A percentile compares a stretch with the other conserved stretches of the same genome.
Conservation (phyloP, 331 rosid genomes). For the Malus hybrid region DNA sequence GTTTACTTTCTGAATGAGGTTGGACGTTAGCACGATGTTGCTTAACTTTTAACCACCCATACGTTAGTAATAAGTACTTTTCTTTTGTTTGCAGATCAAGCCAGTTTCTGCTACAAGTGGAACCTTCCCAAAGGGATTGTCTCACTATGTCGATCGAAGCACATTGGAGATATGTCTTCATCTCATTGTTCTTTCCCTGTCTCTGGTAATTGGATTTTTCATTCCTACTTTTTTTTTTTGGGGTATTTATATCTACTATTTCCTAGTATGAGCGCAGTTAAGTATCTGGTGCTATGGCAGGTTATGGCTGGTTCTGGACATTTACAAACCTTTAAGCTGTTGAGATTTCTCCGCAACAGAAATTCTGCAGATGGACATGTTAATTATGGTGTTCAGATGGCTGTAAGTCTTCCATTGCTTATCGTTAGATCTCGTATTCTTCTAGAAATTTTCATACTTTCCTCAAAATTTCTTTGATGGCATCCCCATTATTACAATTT, state of each 20-base stretch:
- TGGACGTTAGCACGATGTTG: conserved; percentile 18
- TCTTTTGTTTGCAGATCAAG: conserved; percentile 53
- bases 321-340: conserved; percentile 72
- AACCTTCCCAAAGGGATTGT: conserved; percentile 76
- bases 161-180: conserved; percentile 92
- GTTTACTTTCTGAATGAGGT: conserved; percentile 89
- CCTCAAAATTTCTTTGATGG: not conserved
- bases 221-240: not conserved
- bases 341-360: conserved; percentile 89
- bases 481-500: conserved; percentile 6
- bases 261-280: not conserved
- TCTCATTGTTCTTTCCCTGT: conserved; percentile 81
- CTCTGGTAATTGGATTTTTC: conserved; percentile 53
- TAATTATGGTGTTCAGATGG: conserved; percentile 93
- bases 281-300: conserved; percentile 34
- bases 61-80: conserved; percentile 8
- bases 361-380: conserved; percentile 91
- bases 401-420: conserved; percentile 50
- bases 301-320: conserved; percentile 99
- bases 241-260: not conserved
- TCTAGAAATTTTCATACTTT: not conserved
- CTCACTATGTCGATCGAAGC: conserved; percentile 80
- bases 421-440: not conserved
- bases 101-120: conserved; percentile 60
- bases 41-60: conserved; percentile 11